Evolutionary conservation across 2,329 filamentous ascomycete genomes (phyloP), one percentile per base, ranked within the genome.

Genomic region (Pestalotiopsis sp.): DNA sequence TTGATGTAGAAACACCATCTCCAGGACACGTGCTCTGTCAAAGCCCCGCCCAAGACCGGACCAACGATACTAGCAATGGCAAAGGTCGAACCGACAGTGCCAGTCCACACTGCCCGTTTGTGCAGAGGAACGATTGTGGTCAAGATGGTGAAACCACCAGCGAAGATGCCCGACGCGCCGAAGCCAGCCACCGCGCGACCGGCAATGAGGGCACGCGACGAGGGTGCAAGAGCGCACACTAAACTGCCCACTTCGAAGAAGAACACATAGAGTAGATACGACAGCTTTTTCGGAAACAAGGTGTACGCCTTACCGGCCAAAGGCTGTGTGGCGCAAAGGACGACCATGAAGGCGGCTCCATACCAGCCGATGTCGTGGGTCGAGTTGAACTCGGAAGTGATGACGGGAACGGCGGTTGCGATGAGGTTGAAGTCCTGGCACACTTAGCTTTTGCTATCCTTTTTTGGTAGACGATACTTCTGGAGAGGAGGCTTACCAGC

Each of bases 281-380:
- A 72, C 65, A 73, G 75, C 73, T 82, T 82, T 39, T 77, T 75
- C 52, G 74, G 71, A 70, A 77, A 79, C 70, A 75, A 77, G 13
- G 71, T 80, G 73, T 76, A 82, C 58, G 81, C 39, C 23, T 76
- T 78, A 7, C 80, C 80, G 66, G 70, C 71, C 20, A 74, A 57
- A 69, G 81, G 63, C 75, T 80, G 79, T 23, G 77, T 73, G 0
- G 78, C 76, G 66, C 73, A 72, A 66, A 73, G 73, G 62, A 78
- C 77, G 68, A 81, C 73, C 68, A 81, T 71, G 68, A 82, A 81
- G 4, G 79, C 78, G 61, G 77, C 77, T 3, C 81, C 81, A 64
- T 85, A 85, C 83, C 83, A 85, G 60, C 82, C 82, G 25, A 85
- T 79, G 65, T 85, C 82, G 6, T 77, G 73, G 1, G 83, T 73